Percentiles rank a stretch among this genome's conserved stretches.
phyloP scores from a whole-genome alignment of 2,329 filamentous ascomycete species.

The Septoria linicola region DNA sequence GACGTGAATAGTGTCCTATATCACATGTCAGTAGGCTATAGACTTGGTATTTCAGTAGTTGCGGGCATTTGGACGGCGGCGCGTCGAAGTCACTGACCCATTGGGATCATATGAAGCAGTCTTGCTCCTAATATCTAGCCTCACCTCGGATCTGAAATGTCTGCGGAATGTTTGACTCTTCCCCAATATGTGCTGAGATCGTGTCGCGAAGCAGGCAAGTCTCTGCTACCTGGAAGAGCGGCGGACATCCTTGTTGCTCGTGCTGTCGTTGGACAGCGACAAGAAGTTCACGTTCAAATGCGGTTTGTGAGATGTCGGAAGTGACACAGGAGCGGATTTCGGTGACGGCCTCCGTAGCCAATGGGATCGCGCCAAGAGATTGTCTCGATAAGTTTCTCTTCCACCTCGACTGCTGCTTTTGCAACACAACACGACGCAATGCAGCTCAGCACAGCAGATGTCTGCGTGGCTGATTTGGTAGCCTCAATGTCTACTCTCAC shows the following conservation, averaged over 20 bases:
- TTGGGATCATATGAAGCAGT: constrained; percentile 26
- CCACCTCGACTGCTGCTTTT: too few species aligned
- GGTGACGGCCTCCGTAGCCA: constrained; percentile 2
- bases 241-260: constrained; percentile 53
- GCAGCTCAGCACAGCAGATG: background rate
- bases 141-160: constrained; percentile 94
- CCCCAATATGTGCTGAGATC: constrained; percentile 94
- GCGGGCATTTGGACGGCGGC: background rate
- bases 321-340: background rate
- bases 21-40: constrained; percentile 4
- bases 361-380: background rate
- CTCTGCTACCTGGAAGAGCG: constrained; percentile 65
- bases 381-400: too few species aligned
- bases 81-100: constrained; percentile 27
- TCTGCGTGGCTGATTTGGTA: background rate
- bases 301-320: constrained; percentile 5
- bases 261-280: background rate
- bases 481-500: too few species aligned
- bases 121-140: constrained; percentile 36
- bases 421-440: too few species aligned
- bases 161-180: constrained; percentile 82
- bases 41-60: background rate
- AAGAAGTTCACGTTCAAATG: background rate
- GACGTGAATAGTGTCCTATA: constrained; percentile 82
- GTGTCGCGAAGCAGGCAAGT: constrained; percentile 88